Conservation (phyloP, 176 grass and related monocot species). For the Musa beccarii region DNA sequence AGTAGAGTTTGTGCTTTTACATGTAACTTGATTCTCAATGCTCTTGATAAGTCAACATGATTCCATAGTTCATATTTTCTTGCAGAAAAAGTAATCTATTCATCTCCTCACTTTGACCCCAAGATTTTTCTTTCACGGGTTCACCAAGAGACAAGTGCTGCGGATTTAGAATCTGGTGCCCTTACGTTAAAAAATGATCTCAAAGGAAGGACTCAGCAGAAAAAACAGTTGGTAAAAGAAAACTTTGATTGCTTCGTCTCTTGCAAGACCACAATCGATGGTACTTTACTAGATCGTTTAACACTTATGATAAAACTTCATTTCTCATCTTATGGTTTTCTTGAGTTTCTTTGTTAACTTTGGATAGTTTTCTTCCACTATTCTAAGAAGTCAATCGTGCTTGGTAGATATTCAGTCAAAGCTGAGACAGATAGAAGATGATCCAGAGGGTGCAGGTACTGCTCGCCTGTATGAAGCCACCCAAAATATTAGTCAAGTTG, state of each 20-base stretch:
- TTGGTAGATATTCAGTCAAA: constrained; percentile 85
- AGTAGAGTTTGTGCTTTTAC: no score
- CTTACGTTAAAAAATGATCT: constrained; percentile 97
- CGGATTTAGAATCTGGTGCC: constrained; percentile 90
- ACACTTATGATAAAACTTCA: constrained; percentile 12
- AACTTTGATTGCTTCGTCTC: constrained; percentile 99
- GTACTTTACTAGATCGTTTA: constrained; percentile 30
- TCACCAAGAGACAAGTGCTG: constrained; percentile 91
- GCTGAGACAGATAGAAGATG: constrained; percentile 96
- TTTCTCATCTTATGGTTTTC: constrained; percentile 17
- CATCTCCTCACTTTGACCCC: constrained; percentile 86
- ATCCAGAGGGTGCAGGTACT: constrained; percentile 95
- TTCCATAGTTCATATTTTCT: constrained; percentile 20
- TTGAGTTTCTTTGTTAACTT: constrained; percentile 7
- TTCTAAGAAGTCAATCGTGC: constrained; percentile 20
- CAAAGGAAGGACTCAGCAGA: constrained; percentile 95
- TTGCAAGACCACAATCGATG: constrained; percentile 99
- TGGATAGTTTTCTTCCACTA: constrained; percentile 8
- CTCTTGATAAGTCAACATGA: neutral
- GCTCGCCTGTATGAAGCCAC: constrained; percentile 76
- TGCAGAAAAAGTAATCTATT: constrained; percentile 96
- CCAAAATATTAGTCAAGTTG: constrained; percentile 70
- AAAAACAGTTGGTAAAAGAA: constrained; percentile 98
- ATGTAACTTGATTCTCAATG: neutral
- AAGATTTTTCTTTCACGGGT: constrained; percentile 91